Conservation (phyloP, 2,329 filamentous ascomycete genomes). For the Colletotrichum scovillei region DNA sequence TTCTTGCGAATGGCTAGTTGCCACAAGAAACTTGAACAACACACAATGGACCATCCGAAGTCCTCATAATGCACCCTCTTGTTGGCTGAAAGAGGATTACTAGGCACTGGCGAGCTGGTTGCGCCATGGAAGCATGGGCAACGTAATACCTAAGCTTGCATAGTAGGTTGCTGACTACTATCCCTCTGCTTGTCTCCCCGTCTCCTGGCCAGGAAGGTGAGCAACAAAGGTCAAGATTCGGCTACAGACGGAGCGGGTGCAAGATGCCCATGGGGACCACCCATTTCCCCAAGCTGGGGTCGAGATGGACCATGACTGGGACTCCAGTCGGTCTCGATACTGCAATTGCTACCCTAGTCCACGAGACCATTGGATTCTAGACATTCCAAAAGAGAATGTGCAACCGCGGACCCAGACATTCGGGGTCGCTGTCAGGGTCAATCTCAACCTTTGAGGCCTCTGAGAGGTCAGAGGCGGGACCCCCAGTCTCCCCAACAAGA, state of each 20-base stretch:
- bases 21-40: slow-evolving; percentile 18
- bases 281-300: too few species aligned
- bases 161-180: background rate
- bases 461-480: background rate
- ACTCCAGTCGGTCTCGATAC: background rate
- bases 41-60: slow-evolving; percentile 8
- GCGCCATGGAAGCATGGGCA: background rate
- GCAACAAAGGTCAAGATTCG: background rate
- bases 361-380: slow-evolving; percentile 16
- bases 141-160: background rate
- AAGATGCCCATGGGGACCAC: background rate
- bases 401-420: background rate
- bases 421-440: background rate
- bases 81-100: background rate
- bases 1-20: background rate
- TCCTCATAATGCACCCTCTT: background rate
- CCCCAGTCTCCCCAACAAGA: background rate
- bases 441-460: background rate
- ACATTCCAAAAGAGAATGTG: background rate
- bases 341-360: background rate
- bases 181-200: slow-evolving; percentile 6
- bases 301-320: background rate
- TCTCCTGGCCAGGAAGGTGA: background rate
- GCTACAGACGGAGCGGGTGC: background rate
- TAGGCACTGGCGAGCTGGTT: background rate